phyloP scores from a whole-genome alignment of 2,329 filamentous ascomycete species.

The Epichloe sibirici region DNA sequence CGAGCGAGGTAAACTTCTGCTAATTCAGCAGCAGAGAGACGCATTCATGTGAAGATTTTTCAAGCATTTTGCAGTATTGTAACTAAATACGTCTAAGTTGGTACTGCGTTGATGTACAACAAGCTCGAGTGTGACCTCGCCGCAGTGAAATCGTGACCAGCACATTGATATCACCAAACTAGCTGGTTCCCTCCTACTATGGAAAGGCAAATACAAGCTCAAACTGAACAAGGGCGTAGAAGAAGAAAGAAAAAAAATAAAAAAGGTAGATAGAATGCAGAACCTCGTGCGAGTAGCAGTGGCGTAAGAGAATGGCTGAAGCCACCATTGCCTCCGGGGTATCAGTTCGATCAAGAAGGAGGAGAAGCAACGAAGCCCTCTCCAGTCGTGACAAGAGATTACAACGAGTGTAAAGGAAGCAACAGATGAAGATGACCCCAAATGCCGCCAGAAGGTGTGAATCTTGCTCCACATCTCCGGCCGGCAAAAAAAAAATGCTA shows the following conservation, averaged over 20 bases:
- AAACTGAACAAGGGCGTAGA: background rate
- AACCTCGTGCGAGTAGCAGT: background rate
- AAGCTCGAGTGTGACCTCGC: conserved; percentile 7
- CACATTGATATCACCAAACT: conserved; percentile 16
- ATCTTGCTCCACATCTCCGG: background rate
- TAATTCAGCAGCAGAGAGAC: background rate
- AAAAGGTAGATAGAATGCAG: background rate
- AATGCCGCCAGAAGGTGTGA: background rate
- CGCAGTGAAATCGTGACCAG: conserved; percentile 19
- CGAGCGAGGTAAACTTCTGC: no score
- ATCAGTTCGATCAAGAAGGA: background rate
- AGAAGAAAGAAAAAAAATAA: background rate
- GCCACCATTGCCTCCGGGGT: background rate
- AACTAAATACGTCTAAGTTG: background rate
- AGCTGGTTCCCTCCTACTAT: background rate
- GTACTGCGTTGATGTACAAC: no score
- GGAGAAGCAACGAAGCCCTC: conserved; percentile 16
- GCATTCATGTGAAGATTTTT: background rate
- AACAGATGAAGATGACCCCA: background rate
- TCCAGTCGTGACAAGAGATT: conserved; percentile 29
- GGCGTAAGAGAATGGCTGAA: background rate
- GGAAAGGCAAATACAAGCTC: background rate
- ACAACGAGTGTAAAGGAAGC: conserved; percentile 40
- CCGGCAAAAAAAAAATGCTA: background rate
- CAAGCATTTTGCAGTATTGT: conserved; percentile 2